Evolutionary conservation across 2,329 filamentous ascomycete genomes (phyloP), one percentile per base, ranked within the genome.

Genomic region (Furcasterigmium furcatum): DNA sequence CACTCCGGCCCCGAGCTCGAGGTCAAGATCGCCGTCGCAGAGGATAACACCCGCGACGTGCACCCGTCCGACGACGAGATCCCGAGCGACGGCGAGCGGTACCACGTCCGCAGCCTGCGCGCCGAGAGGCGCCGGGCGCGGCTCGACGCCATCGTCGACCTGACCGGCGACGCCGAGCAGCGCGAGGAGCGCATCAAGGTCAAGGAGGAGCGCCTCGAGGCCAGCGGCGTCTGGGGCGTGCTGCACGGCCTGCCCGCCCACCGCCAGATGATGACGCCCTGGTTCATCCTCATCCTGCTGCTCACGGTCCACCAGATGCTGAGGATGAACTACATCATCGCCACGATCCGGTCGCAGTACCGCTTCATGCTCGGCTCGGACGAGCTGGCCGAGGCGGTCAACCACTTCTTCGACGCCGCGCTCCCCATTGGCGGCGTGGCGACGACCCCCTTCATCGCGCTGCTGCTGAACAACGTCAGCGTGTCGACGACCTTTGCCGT

Each of bases 261-360:
- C 5, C 63, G 77, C 47, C 87, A 91, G 62, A 85, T 90, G 63
- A 63, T 67, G 24, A 82, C 81, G 2, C 79, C 80, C 0, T 89
- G 85, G 84, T 90, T 87, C 61, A 66, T 84, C 13, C 72, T 90
- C n/a, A 80, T 89, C 42, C 76, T 85, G 0, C 56, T 84, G 6
- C 80, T 89, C 57, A 89, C 69, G 0, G 65, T 77, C 2, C 55
- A 79, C 4, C 76, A 79, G 55, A 80, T 80, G 75, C 68, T 79
- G 20, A 72, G 79, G 5, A 88, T 90, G 76, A 89, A 89, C 62
- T 88, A 86, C 62, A 14, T 43, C 56, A 84, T 88, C 41, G 82
- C 84, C 1, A 86, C 84, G 2, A 77, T 87, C 42, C 72, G 82
- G 5, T 72, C 81, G 3, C 87, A 91, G 61, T 89, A 90, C 59